Evolutionary conservation across 176 grass and related monocot genomes (phyloP).

Genomic region (Ensete glaucum): DNA sequence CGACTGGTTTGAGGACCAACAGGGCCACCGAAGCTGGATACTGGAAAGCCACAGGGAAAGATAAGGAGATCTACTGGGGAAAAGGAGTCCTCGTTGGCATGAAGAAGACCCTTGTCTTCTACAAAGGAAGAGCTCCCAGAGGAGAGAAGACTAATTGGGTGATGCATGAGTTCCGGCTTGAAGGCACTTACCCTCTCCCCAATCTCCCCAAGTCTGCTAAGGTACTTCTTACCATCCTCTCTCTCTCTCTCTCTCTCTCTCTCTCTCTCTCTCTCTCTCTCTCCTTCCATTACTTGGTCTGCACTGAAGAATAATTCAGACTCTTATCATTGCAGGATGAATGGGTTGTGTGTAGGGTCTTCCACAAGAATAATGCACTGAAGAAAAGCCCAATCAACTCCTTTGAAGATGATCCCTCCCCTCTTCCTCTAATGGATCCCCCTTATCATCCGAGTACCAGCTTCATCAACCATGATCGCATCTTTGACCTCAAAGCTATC

Average conservation of each 20-base stretch:
- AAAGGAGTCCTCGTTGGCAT: slow-evolving; percentile 13
- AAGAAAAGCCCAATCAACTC: slow-evolving; percentile 17
- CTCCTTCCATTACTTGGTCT: neutral
- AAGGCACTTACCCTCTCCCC: neutral
- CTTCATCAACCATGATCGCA: slow-evolving; percentile 27
- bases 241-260: neutral
- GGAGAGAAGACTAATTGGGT: slow-evolving; percentile 50
- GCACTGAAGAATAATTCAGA: neutral
- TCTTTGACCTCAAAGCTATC: too few species aligned
- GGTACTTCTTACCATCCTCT: slow-evolving; percentile 5
- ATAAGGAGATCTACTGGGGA: slow-evolving; percentile 34
- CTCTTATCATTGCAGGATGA: slow-evolving; percentile 30
- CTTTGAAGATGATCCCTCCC: neutral
- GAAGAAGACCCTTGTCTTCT: slow-evolving; percentile 60
- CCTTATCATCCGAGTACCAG: neutral
- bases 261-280: neutral
- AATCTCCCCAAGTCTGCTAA: neutral
- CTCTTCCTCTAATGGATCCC: slow-evolving; percentile 8
- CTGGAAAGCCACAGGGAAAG: slow-evolving; percentile 56
- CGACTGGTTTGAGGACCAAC: slow-evolving; percentile 36
- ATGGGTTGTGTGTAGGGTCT: slow-evolving; percentile 51
- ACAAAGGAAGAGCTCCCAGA: slow-evolving; percentile 36
- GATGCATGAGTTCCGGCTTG: slow-evolving; percentile 52
- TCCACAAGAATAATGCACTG: slow-evolving; percentile 33
- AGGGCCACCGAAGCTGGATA: slow-evolving; percentile 34